Evolutionary conservation across 163 green algal species (phyloP), one percentile per base, ranked within the genome.

Genomic region (Scenedesmus sp.): DNA sequence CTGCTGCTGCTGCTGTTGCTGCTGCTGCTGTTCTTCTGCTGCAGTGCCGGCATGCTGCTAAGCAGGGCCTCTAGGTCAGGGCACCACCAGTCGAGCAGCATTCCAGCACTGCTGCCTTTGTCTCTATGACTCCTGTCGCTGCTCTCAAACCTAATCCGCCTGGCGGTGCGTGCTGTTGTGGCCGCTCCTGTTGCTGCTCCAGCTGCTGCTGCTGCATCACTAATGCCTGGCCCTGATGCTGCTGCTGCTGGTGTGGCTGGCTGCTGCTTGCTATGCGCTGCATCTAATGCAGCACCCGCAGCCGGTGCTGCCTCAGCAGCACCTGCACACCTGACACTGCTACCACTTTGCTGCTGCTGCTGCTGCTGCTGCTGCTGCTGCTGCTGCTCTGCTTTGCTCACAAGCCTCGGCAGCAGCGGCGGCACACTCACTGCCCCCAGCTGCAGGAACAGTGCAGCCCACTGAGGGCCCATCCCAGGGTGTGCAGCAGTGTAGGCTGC

Each of bases 51-150:
- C 86, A 84, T 60, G 26, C 12, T 7, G 13, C 8, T 2, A 20
- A 90, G 15, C 66, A 90, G 86, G 15, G 67, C 66, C 52, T 90
- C 64, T 8, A 84, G 3, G 12, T 90, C 86, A 59, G 67, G 86
- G 20, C 86, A 90, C 7, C 73, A 23, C 67, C 67, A 90, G 10
- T 90, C 86, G 2, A 34, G 52, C 86, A 90, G 6, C 52, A 66
- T 13, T 6, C 12, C 57, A 12, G 26, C 83, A 67, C 46, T 70
- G 52, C 64, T 82, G 85, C 64, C 16, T 9, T 13, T 23, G 18
- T 60, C 66, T 4, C 2, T 67, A 26, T 34, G 8, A 12, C 23
- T 12, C 15, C 34, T 67, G 54, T 66, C 81, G 66, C 81, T 16
- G 54, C 81, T 34, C 4, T 12, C 34, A 46, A 46, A 46, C 34